Conservation (phyloP, 148 eudicot species). For the Pouteria glomerata region DNA sequence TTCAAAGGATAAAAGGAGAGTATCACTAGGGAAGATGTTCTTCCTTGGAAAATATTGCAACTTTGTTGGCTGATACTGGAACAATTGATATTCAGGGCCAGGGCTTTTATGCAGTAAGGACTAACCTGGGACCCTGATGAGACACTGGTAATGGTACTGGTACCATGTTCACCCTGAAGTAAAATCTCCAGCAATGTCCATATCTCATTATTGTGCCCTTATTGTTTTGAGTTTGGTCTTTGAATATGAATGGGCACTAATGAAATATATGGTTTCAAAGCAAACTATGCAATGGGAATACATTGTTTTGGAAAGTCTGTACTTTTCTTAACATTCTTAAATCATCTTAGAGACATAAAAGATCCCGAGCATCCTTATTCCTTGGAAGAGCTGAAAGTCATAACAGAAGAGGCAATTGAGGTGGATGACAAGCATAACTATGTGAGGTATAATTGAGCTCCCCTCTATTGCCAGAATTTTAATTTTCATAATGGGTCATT, state of each 20-base stretch:
- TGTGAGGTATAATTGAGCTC: slow-evolving; percentile 49
- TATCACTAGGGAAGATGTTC: background rate
- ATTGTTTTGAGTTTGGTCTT: background rate
- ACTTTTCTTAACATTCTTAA: slow-evolving; percentile 39
- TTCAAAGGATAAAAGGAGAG: background rate
- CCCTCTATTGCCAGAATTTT: background rate
- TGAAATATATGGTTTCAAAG: background rate
- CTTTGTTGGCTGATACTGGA: background rate
- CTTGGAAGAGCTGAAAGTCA: slow-evolving; percentile 87
- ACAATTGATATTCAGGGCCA: background rate
- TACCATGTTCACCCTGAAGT: background rate
- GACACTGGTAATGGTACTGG: no score
- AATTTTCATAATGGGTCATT: slow-evolving; percentile 1
- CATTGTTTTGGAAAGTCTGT: slow-evolving; percentile 2
- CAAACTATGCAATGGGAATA: background rate
- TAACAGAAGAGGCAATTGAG: slow-evolving; percentile 92
- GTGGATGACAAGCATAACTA: slow-evolving; percentile 57
- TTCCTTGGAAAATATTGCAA: background rate
- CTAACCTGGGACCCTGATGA: no score
- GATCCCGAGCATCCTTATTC: slow-evolving; percentile 99
- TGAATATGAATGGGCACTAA: background rate
- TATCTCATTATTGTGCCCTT: background rate
- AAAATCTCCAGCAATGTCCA: background rate
- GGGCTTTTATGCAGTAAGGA: background rate
- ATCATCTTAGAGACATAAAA: slow-evolving; percentile 95